Conservation (phyloP, 2,329 filamentous ascomycete genomes). For the Cercospora sesami region DNA sequence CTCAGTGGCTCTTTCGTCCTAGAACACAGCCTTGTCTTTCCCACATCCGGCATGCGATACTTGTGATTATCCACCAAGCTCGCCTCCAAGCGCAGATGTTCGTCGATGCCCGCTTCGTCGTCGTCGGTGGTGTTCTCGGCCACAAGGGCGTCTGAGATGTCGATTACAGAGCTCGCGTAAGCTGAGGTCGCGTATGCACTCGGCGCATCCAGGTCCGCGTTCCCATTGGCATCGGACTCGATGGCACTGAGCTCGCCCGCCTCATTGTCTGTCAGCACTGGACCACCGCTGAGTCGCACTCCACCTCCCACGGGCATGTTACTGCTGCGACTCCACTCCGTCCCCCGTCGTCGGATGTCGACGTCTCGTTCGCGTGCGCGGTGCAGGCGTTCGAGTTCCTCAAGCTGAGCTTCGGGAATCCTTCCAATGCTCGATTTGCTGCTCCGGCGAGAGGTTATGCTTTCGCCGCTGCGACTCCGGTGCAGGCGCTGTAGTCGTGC, state of each 20-base stretch:
- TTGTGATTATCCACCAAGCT: constrained; percentile 67
- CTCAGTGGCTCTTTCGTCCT: constrained; percentile 37
- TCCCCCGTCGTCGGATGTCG: constrained; percentile 64
- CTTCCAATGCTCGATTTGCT: constrained; percentile 57
- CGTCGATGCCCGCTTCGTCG: constrained; percentile 45
- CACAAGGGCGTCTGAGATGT: constrained; percentile 57
- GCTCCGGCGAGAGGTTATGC: constrained; percentile 15
- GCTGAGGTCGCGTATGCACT: constrained; percentile 6
- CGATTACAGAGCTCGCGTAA: constrained; percentile 43
- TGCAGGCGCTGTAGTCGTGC: constrained; percentile 47
- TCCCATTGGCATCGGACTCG: constrained; percentile 11
- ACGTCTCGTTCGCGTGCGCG: constrained; percentile 54
- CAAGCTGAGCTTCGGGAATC: constrained; percentile 68
- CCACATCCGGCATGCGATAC: constrained; percentile 70
- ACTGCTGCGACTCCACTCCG: constrained; percentile 56
- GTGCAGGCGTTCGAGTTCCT: constrained; percentile 67
- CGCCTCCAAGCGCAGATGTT: constrained; percentile 46
- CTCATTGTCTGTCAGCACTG: constrained; percentile 42
- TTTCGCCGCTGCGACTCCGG: constrained; percentile 40
- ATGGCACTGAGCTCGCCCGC: constrained; percentile 19
- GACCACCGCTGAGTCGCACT: constrained; percentile 35
- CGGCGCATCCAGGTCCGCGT: constrained; percentile 7
- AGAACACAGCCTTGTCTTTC: constrained; percentile 54
- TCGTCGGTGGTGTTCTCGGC: constrained; percentile 42
- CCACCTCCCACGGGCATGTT: constrained; percentile 43